Conservation (phyloP, 1,284 basidiomycete genomes). For the Trichosporon ovoides region DNA sequence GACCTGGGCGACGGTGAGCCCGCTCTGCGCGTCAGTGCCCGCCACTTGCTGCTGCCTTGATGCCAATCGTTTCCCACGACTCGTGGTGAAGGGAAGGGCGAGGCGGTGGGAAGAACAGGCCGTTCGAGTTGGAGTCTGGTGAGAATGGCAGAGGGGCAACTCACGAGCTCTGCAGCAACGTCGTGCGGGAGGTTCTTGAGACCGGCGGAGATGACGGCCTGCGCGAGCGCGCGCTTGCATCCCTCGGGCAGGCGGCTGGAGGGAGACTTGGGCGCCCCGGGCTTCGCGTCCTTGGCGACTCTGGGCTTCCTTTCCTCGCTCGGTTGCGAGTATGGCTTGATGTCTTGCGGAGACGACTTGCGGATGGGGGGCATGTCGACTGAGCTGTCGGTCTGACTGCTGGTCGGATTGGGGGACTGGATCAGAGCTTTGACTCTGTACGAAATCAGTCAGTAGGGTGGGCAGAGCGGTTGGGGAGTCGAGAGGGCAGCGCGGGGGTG, state of each 20-base stretch:
- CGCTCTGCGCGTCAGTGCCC: not conserved
- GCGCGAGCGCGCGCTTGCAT: not conserved
- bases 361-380: not conserved
- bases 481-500: no score
- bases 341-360: not conserved
- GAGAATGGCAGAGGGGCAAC: not conserved
- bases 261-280: not conserved
- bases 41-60: not conserved
- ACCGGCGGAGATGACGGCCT: not conserved
- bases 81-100: no score
- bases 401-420: no score
- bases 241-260: not conserved
- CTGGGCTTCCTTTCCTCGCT: no score
- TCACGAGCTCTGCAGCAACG: not conserved
- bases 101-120: not conserved
- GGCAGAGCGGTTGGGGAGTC: no score
- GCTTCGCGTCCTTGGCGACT: not conserved
- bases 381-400: not conserved
- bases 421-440: no score
- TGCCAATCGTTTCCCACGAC: no score
- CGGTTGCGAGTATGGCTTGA: not conserved
- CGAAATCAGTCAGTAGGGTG: no score
- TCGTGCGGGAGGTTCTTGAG: not conserved
- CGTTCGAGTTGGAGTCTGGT: not conserved
- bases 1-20: not conserved